A percentile compares a stretch with the other conserved stretches of the same genome.
Conservation (phyloP, 2,329 filamentous ascomycete species). For the Gliomastix tumulicola region DNA sequence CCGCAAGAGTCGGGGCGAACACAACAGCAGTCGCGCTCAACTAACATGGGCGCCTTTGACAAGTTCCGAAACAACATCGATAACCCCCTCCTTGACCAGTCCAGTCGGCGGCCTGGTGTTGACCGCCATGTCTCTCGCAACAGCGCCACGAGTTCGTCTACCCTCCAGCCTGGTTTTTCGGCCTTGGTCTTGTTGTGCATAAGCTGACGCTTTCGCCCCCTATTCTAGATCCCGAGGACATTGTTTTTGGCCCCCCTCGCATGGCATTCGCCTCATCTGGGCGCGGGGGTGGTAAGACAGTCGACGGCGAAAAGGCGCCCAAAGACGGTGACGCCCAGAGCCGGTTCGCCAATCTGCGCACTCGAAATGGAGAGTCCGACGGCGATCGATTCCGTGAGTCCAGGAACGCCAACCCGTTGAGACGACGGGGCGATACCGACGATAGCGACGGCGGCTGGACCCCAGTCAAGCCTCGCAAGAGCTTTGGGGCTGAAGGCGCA, state of each 20-base stretch:
- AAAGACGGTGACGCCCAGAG: conserved; percentile 48
- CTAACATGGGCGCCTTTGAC: conserved; percentile 25
- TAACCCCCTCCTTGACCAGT: conserved; percentile 36
- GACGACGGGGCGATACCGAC: conserved; percentile 48
- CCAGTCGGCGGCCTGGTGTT: conserved; percentile 41
- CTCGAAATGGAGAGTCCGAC: conserved; percentile 42
- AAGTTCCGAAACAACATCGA: conserved; percentile 28
- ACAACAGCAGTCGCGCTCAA: no score
- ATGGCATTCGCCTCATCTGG: conserved; percentile 78
- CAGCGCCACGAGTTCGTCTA: conserved; percentile 46
- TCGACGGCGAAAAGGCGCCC: conserved; percentile 44
- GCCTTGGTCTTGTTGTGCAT: not conserved
- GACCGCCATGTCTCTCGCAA: conserved; percentile 51
- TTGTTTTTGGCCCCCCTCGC: conserved; percentile 78
- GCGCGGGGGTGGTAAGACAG: conserved; percentile 46
- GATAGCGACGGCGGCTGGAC: conserved; percentile 71
- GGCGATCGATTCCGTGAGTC: conserved; percentile 42
- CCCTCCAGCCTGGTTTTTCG: not conserved
- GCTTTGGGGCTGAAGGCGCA: conserved; percentile 64
- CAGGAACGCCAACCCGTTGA: conserved; percentile 33
- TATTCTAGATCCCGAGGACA: conserved; percentile 62
- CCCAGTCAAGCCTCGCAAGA: conserved; percentile 66
- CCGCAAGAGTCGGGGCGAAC: not conserved
- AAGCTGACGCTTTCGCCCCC: not conserved
- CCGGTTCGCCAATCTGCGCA: conserved; percentile 51